phyloP scores from a whole-genome alignment of 202 grass and related monocot species.

The Dendrocalamus latiflorus region DNA sequence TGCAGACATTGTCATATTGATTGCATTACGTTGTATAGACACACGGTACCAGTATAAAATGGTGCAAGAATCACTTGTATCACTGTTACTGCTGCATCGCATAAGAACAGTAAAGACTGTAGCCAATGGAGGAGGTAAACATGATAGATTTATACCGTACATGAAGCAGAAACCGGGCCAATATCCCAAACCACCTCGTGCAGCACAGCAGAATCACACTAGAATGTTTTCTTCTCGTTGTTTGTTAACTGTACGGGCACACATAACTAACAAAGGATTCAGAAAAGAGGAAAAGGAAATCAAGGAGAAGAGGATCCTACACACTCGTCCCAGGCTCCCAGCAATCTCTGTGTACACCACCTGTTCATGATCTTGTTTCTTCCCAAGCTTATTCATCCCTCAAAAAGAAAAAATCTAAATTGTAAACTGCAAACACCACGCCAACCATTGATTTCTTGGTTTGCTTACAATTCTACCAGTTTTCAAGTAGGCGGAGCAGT shows the following conservation, averaged over 20 bases:
- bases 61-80: neutral
- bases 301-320: neutral
- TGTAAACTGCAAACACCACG: constrained; percentile 7
- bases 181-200: no score
- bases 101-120: neutral
- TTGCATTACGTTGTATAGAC: neutral
- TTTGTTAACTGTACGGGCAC: constrained; percentile 32
- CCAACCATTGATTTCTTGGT: neutral
- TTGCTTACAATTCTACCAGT: constrained; percentile 18
- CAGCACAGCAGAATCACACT: neutral
- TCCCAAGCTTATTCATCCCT: neutral
- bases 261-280: neutral
- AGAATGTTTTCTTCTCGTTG: neutral
- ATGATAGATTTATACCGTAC: neutral
- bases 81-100: neutral
- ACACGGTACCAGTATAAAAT: neutral
- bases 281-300: neutral
- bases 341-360: constrained; percentile 3
- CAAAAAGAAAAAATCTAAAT: neutral
- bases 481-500: neutral
- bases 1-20: neutral
- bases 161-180: neutral
- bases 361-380: neutral
- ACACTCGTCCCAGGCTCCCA: neutral
- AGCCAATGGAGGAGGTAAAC: neutral